A percentile compares a stretch with the other conserved stretches of the same genome.
Conservation (phyloP, 345 rosid species). For the Dipteronia sinensis region DNA sequence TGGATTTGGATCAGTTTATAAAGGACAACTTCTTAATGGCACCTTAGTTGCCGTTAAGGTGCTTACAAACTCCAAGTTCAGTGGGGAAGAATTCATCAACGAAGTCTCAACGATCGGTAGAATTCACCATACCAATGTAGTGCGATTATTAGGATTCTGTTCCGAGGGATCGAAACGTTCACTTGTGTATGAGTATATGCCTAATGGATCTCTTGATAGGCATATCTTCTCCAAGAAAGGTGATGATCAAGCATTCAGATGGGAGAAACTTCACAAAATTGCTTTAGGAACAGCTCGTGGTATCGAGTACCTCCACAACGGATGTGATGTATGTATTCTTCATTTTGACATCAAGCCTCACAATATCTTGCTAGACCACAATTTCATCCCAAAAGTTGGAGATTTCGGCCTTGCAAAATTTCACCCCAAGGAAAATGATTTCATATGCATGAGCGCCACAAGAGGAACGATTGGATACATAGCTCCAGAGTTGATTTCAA, state of each 20-base stretch:
- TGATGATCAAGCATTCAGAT: not conserved
- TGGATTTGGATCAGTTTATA: constrained; percentile 8
- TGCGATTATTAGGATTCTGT: constrained; percentile 11
- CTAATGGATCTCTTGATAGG: constrained; percentile 18
- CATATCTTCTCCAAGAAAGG: not conserved
- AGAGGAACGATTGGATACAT: constrained; percentile 29
- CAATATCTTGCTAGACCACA: constrained; percentile 29
- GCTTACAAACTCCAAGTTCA: constrained; percentile 13
- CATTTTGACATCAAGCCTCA: constrained; percentile 39
- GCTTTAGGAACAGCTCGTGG: constrained; percentile 32
- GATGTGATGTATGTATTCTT: constrained; percentile 31
- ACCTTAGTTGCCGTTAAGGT: constrained; percentile 2
- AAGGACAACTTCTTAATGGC: not conserved
- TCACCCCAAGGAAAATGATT: constrained; percentile 20
- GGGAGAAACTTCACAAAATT: constrained; percentile 15
- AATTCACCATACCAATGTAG: constrained; percentile 16
- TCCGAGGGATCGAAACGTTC: not conserved
- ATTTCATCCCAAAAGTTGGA: constrained; percentile 31
- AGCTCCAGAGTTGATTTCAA: constrained; percentile 32
- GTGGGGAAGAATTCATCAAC: constrained; percentile 17
- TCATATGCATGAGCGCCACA: constrained; percentile 13
- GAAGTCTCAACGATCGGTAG: constrained; percentile 15
- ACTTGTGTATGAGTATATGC: constrained; percentile 18
- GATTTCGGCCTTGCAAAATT: constrained; percentile 34
- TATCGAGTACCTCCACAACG: constrained; percentile 28